A percentile compares a stretch with the other conserved stretches of the same genome.
phyloP scores from a whole-genome alignment of 208 protist genomes.

The Vickermania spadyakhi region DNA sequence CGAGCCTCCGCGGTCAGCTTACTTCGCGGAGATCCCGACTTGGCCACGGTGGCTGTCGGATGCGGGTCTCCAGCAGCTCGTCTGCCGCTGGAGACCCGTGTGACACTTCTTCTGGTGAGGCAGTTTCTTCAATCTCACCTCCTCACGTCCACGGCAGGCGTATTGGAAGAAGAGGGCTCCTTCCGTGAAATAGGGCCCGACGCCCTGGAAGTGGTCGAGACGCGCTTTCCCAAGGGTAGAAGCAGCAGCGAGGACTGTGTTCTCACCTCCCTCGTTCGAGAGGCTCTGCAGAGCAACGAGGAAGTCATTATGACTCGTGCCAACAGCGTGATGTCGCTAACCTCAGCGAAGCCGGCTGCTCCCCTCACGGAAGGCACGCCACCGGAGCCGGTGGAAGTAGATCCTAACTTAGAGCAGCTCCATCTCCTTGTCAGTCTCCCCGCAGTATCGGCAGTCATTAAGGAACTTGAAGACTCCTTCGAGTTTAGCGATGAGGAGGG shows the following conservation, averaged over 20 bases:
- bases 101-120: constrained; percentile 56
- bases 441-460: constrained; percentile 20
- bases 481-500: constrained; percentile 35
- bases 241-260: not conserved
- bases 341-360: not conserved
- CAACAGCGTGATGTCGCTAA: not conserved
- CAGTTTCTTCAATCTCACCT: constrained; percentile 60
- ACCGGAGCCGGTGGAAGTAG: not conserved
- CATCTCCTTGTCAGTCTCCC: constrained; percentile 9
- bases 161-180: constrained; percentile 48
- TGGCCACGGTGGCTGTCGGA: constrained; percentile 34
- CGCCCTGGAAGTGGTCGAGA: not conserved
- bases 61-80: constrained; percentile 9
- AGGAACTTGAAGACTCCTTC: constrained; percentile 55
- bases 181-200: not conserved
- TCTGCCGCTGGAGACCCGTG: constrained; percentile 15
- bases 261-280: not conserved
- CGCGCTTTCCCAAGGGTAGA: not conserved
- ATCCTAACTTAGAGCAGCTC: not conserved
- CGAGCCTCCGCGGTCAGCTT: constrained; percentile 52
- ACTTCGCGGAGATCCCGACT: constrained; percentile 43
- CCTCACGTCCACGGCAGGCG: constrained; percentile 37
- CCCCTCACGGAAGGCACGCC: not conserved
- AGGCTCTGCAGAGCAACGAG: not conserved
- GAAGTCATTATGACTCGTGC: not conserved